Evolutionary conservation across 2,329 filamentous ascomycete genomes (phyloP).

Genomic region (Penicillium sp.): DNA sequence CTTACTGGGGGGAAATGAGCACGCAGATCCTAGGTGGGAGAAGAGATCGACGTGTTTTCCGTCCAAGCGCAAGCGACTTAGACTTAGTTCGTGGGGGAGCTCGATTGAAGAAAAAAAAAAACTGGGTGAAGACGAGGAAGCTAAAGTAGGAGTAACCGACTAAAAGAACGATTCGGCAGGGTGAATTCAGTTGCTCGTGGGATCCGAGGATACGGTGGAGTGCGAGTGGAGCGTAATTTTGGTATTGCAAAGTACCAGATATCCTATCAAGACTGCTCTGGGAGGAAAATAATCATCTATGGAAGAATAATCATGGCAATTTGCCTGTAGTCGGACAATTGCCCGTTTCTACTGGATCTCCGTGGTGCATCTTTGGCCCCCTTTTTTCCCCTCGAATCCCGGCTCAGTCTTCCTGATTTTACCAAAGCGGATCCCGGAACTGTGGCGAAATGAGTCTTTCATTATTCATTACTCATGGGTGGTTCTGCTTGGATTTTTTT

Average conservation of each 20-base stretch:
- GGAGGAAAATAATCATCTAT: constrained; percentile 4
- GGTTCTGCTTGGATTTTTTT: no score
- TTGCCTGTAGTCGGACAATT: constrained; percentile 18
- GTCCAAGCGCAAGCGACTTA: not conserved
- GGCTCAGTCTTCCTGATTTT: constrained; percentile 13
- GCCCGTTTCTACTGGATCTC: constrained; percentile 18
- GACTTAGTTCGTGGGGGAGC: not conserved
- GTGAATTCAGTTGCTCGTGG: constrained; percentile 32
- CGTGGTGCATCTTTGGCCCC: constrained; percentile 20
- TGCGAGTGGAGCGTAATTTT: constrained; percentile 22
- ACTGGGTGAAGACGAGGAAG: constrained; percentile 20
- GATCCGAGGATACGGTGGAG: constrained; percentile 36
- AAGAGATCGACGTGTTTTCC: constrained; percentile 8
- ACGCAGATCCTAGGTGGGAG: no score
- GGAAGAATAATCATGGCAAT: no score
- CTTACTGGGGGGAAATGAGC: constrained; percentile 1
- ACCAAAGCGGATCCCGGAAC: constrained; percentile 2
- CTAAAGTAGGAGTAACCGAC: constrained; percentile 18
- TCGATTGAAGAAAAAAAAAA: constrained; percentile 11
- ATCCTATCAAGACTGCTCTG: not conserved
- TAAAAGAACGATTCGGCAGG: constrained; percentile 31
- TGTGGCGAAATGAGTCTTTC: constrained; percentile 17
- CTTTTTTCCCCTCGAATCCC: constrained; percentile 17
- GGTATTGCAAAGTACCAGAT: not conserved
- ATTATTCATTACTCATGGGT: no score